Evolutionary conservation across 495 filamentous ascomycete genomes (phyloP), one percentile per base, ranked within the genome.

Genomic region (Cryomyces minteri): DNA sequence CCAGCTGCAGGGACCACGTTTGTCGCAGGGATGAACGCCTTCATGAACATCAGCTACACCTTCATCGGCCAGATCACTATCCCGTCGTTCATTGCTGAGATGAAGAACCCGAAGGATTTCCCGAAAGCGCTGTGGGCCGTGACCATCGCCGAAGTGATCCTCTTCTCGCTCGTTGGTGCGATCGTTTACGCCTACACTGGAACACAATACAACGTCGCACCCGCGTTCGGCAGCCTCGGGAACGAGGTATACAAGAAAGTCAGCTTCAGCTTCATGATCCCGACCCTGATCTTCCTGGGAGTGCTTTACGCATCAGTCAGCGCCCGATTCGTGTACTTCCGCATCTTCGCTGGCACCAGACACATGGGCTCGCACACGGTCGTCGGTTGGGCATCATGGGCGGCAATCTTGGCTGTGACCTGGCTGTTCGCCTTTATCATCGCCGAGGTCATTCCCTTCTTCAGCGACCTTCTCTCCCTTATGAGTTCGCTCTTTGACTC

Each of bases 51-150:
- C 55, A 76, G 73, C 61, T 93, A 90, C 60, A 93, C 85, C 5
- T 90, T 93, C 62, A 90, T 93, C 51, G 85, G 85, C 4, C 85
- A 93, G 58, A 93, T 93, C 59, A 93, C 85, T 0, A 67, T 93
- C 28, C 85, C 85, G 3, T 83, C 77, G 53, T 93, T 93, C 66
- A 93, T 93, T 50, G 85, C 85, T 4, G 85, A 93, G 58, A 93
- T 93, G 85, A 77, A 74, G 56, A 72, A 90, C 33, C 85, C 85
- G 0, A 70, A 69, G 46, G 85, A 93, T 50, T 93, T 93, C 59
- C 85, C 83, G 56, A 92, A 92, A 61, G 84, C 85, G 25, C 70
- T 93, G 3, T 90, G 82, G 67, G 82, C 77, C 14, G 84, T 88
- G 46, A 90, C 85, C 32, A 83, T 90, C 43, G 77, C 79, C 44